Percentiles rank a stretch among this genome's conserved stretches.
phyloP scores from a whole-genome alignment of 345 rosid genomes.

The Euclidium syriacum region DNA sequence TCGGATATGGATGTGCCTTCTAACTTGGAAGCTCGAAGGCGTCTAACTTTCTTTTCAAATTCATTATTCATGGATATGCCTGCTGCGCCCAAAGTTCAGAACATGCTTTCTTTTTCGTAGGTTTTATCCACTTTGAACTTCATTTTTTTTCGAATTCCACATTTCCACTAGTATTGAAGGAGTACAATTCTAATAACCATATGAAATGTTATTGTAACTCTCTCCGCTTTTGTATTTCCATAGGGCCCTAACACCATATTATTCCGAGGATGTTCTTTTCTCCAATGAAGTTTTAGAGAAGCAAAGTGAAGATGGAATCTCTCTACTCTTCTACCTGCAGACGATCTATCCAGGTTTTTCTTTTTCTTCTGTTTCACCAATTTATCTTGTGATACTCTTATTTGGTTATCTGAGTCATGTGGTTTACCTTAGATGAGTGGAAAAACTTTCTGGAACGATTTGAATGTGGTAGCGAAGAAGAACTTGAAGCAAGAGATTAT shows the following conservation, averaged over 20 bases:
- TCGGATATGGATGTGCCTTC: conserved; percentile 65
- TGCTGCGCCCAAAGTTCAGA: conserved; percentile 49
- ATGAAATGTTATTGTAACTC: background rate
- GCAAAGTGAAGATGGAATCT: conserved; percentile 80
- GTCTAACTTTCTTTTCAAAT: conserved; percentile 57
- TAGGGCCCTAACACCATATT: conserved; percentile 77
- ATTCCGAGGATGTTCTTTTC: conserved; percentile 64
- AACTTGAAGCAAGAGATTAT: conserved; percentile 38
- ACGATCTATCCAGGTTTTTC: conserved; percentile 72
- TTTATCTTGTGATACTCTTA: background rate
- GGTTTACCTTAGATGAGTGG: conserved; percentile 47
- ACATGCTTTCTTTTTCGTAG: conserved; percentile 62
- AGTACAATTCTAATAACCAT: background rate
- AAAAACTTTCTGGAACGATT: conserved; percentile 47
- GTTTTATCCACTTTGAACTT: conserved; percentile 19
- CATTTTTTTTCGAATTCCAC: background rate
- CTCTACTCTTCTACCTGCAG: conserved; percentile 73
- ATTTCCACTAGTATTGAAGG: background rate
- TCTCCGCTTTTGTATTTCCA: conserved; percentile 15
- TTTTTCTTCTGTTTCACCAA: background rate
- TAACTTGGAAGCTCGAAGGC: conserved; percentile 64
- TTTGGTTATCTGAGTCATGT: background rate
- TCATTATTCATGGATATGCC: conserved; percentile 76
- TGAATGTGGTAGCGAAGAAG: conserved; percentile 35
- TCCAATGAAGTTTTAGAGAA: conserved; percentile 44